These are phyloP conservation scores for Candida mesenterica DNA, from an alignment of 1,139 yeast species.

Conservation along the genomic window DNA sequence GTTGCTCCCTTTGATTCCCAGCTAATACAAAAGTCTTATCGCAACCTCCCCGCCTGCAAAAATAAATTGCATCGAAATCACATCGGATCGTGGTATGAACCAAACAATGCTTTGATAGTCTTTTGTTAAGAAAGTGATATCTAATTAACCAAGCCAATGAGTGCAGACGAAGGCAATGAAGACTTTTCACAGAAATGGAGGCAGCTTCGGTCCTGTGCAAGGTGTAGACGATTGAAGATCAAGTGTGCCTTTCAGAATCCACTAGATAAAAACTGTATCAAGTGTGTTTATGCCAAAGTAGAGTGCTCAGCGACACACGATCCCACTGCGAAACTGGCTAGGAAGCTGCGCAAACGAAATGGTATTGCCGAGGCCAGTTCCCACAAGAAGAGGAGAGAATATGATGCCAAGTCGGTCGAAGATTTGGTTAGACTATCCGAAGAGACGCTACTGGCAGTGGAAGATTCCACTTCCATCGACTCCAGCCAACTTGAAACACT, in stretches of 20 bases:
- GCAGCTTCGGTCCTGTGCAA: constrained; percentile 52
- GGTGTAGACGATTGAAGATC: constrained; percentile 56
- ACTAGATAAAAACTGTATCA: constrained; percentile 37
- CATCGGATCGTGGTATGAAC: too few relatives aligned
- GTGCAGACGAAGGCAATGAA: background rate
- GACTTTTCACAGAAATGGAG: constrained; percentile 31
- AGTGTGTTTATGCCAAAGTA: constrained; percentile 46
- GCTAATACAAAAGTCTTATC: too few relatives aligned
- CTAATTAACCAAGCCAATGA: background rate
- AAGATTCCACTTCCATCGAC: background rate
- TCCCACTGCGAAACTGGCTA: constrained; percentile 39
- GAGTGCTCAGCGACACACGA: constrained; percentile 49
- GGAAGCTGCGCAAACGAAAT: constrained; percentile 18
- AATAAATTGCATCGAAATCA: too few relatives aligned
- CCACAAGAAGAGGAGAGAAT: background rate
- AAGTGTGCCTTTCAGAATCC: constrained; percentile 55
- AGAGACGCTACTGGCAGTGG: constrained; percentile 12
- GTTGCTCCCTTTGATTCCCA: too few relatives aligned
- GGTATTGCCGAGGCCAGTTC: background rate
- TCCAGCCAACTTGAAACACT: constrained; percentile 7
- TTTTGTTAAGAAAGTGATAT: background rate
- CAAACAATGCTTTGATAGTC: too few relatives aligned
- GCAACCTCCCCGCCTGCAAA: too few relatives aligned
- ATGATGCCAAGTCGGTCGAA: constrained; percentile 4
- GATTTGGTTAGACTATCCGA: constrained; percentile 14